phyloP scores from a whole-genome alignment of 2,329 filamentous ascomycete species.

The Pezicula carpinea region DNA sequence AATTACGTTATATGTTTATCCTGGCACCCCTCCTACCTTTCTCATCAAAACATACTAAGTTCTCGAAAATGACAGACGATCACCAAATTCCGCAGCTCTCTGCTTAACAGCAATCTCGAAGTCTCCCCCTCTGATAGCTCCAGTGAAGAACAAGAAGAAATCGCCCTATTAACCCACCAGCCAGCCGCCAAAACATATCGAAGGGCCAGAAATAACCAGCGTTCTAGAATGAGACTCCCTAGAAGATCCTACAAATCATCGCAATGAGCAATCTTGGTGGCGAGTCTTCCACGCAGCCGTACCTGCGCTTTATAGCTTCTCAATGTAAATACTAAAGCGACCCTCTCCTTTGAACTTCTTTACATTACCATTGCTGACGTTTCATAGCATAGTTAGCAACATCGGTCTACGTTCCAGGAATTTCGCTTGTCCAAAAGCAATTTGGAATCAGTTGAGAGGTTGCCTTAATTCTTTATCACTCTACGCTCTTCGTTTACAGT shows the following conservation, averaged over 20 bases:
- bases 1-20: no score
- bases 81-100: no score
- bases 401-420: slow-evolving; percentile 44
- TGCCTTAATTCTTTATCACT: slow-evolving; percentile 56
- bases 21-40: no score
- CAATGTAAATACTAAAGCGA: slow-evolving; percentile 1
- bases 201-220: not conserved
- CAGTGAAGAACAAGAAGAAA: no score
- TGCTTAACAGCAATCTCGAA: no score
- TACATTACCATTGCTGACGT: not conserved
- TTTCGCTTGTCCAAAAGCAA: slow-evolving; percentile 42
- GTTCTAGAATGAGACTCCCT: slow-evolving; percentile 1
- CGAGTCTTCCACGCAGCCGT: slow-evolving; percentile 4
- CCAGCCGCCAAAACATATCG: not conserved
- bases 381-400: slow-evolving; percentile 20
- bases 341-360: not conserved
- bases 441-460: slow-evolving; percentile 51
- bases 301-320: slow-evolving; percentile 2
- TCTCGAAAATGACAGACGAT: no score
- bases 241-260: slow-evolving; percentile 3
- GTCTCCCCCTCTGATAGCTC: no score
- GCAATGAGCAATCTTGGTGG: not conserved
- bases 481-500: slow-evolving; percentile 57
- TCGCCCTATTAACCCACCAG: not conserved
- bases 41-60: no score